A percentile compares a stretch with the other conserved stretches of the same genome.
phyloP scores from a whole-genome alignment of 345 rosid genomes.

The Populus nigra region DNA sequence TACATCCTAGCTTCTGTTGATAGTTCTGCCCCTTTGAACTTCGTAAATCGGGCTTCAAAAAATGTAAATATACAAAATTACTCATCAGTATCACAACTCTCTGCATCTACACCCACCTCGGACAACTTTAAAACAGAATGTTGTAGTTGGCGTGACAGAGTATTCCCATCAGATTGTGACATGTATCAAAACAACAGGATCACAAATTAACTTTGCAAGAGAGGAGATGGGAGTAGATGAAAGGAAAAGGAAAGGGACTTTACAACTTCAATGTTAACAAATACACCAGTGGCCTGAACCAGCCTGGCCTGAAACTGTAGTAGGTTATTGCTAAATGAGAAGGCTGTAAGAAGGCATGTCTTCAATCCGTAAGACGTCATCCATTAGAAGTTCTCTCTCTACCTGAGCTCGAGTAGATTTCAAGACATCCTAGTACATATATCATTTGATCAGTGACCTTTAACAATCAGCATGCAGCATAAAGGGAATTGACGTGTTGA shows the following conservation, averaged over 20 bases:
- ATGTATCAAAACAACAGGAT: neutral
- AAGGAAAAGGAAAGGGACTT: neutral
- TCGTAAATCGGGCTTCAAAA: neutral
- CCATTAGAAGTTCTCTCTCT: constrained; percentile 84
- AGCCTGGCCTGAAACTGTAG: neutral
- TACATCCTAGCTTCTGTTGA: neutral
- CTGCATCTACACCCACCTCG: neutral
- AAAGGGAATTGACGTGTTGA: neutral
- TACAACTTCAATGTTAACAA: neutral
- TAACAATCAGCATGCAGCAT: neutral
- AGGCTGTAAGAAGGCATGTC: constrained; percentile 89
- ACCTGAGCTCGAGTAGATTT: constrained; percentile 68
- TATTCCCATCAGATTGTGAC: neutral
- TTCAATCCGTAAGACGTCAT: constrained; percentile 68
- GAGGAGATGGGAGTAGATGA: neutral
- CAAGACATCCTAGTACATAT: constrained; percentile 58
- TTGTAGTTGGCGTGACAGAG: neutral
- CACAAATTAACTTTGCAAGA: neutral
- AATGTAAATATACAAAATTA: neutral
- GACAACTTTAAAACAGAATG: neutral
- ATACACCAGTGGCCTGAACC: neutral
- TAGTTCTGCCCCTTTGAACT: neutral
- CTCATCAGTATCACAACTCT: neutral
- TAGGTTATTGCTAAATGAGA: constrained; percentile 38
- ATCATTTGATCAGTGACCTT: neutral